A percentile compares a stretch with the other conserved stretches of the same genome.
Evolutionary conservation across 768 basidiomycete species (phyloP).

Genomic region (Mycena vitilis): DNA sequence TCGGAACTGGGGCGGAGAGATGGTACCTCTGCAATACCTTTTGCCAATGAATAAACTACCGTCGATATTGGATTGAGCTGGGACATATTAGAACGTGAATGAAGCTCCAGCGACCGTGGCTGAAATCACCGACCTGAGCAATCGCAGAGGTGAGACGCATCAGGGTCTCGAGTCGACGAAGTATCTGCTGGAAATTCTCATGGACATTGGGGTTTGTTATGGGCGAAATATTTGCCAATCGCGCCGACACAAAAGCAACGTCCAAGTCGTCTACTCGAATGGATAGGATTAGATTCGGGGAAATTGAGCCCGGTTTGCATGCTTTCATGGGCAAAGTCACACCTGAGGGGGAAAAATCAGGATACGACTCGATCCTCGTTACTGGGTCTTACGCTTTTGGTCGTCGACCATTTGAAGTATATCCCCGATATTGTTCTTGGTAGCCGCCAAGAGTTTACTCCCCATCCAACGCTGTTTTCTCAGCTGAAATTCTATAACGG

Average conservation of each 20-base stretch:
- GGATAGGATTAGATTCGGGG: constrained; percentile 1
- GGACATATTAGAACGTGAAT: too few species aligned
- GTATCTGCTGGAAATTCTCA: neutral
- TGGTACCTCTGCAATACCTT: neutral
- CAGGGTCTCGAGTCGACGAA: constrained; percentile 6
- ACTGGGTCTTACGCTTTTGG: neutral
- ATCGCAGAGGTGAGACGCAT: constrained; percentile 4
- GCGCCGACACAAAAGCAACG: neutral
- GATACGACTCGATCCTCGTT: neutral
- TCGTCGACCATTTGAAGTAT: neutral
- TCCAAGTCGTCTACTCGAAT: neutral
- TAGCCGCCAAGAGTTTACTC: neutral
- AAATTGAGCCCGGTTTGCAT: too few species aligned
- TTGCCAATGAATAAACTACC: neutral
- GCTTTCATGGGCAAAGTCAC: neutral
- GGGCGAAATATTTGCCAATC: neutral
- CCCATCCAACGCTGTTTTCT: neutral
- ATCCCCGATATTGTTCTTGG: neutral
- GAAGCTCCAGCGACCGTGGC: too few species aligned
- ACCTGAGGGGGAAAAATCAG: neutral
- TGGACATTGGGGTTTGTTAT: neutral
- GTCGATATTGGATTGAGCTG: constrained; percentile 13
- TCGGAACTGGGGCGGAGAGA: neutral
- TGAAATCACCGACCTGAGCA: neutral
- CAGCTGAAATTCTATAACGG: constrained; percentile 3